Percentiles rank a stretch among this genome's conserved stretches.
Evolutionary conservation across 371 early-diverging fungal genomes (phyloP).

Genomic region (Syncephalastrum monosporum): DNA sequence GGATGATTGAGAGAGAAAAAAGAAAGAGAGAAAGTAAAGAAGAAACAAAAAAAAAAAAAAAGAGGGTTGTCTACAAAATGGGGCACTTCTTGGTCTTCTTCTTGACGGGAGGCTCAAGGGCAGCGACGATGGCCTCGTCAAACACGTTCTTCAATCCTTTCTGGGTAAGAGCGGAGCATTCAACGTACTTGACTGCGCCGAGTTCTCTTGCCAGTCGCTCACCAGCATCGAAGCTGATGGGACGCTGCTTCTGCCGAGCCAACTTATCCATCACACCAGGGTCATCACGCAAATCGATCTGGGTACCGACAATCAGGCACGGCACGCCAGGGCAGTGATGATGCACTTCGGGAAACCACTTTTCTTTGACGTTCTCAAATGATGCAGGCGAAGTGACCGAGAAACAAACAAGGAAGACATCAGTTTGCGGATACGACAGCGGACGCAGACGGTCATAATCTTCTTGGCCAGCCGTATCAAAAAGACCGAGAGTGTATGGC

Average conservation of each 20-base stretch:
- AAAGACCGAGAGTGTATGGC: constrained; percentile 89
- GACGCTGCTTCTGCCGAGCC: constrained; percentile 79
- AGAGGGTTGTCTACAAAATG: constrained; percentile 53
- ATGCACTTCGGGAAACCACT: constrained; percentile 91
- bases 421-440: constrained; percentile 91
- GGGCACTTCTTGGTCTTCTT: constrained; percentile 79
- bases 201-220: constrained; percentile 87
- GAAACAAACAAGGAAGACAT: constrained; percentile 96
- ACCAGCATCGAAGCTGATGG: constrained; percentile 81
- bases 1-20: constrained; percentile 1
- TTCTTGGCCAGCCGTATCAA: constrained; percentile 98
- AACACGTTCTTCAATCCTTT: constrained; percentile 97
- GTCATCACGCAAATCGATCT: constrained; percentile 95
- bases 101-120: constrained; percentile 87
- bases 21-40: constrained; percentile 2
- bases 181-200: constrained; percentile 95
- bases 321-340: constrained; percentile 98
- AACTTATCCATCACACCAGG: constrained; percentile 77
- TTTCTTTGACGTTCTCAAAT: constrained; percentile 88
- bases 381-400: constrained; percentile 94
- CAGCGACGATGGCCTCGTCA: constrained; percentile 98
- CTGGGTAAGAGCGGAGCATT: constrained; percentile 96
- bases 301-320: constrained; percentile 95
- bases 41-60: constrained; percentile 5
- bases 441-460: constrained; percentile 98